Base-by-base conservation (phyloP, 306 rosid species). In the Sechiopsis laciniata region DNA sequence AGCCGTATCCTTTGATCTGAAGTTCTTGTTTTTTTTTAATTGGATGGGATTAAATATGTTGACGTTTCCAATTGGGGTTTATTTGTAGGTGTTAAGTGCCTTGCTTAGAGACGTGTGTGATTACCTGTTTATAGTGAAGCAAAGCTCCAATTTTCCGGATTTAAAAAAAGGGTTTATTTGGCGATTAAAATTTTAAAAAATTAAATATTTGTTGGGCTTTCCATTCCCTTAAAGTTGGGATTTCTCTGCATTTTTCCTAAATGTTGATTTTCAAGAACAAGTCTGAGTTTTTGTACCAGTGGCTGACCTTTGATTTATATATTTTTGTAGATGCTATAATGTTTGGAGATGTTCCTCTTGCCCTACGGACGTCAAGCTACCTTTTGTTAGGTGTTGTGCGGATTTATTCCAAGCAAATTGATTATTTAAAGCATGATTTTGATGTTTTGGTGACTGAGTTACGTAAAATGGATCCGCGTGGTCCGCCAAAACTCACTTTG, bases 261-360 rank as follows among this genome's bases (percentile, higher is more conserved):
- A 17, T 46, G 7, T 3, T 32, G 54, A 8, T 51, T 55, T 51
- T 45, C 21, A 62, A 6, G 50, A 55, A 9, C 45, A 56, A 56
- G 24, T 16, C 0, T 17, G n/a, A 29, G 9, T 26, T 10, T 48
- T 79, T 63, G 72, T 66, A 7, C 46, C 40, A 2, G 2, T 67
- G 55, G 56, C 10, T 21, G 26, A 45, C 7, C n/a, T 46, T n/a
- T 67, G 73, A 67, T 11, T 46, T 16, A 48, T 77, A 66, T 67
- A 42, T 21, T 78, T 37, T 78, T 73, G 61, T 54, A 91, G 98
- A 85, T 22, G 90, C 84, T 13, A 90, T 89, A 63, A 88, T 94
- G 95, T 94, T 82, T 81, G 97, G 97, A 0, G 97, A 88, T 55
- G 99, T 88, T 63, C 97, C 97, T 1, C 86, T 94, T 8, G 99